Conservation (phyloP, 192 early-diverging fungal species). For the Physocladia obscura region DNA sequence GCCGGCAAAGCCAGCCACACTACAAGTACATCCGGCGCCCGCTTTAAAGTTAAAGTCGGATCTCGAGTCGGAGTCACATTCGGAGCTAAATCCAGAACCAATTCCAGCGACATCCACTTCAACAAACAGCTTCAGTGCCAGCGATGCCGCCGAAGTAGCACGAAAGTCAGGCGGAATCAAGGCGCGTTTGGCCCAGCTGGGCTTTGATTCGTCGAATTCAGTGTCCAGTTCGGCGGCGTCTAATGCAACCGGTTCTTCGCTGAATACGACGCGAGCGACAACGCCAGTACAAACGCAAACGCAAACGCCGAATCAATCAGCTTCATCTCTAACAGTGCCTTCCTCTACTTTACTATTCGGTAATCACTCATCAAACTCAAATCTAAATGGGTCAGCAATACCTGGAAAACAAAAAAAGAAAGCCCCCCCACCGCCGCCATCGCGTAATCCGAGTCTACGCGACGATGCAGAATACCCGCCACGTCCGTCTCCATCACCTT, state of each 20-base stretch:
- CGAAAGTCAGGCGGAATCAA: background rate
- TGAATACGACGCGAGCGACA: background rate
- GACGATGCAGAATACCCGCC: background rate
- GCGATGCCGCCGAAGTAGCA: background rate
- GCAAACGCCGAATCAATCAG: background rate
- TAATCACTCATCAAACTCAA: background rate
- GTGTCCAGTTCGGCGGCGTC: background rate
- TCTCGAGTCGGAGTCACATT: too few species aligned
- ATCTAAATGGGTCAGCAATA: background rate
- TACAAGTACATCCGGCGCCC: too few species aligned
- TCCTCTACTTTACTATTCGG: background rate
- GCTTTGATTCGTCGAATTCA: background rate
- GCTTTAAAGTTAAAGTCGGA: too few species aligned
- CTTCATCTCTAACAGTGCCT: background rate
- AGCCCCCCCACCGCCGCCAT: slow-evolving; percentile 9
- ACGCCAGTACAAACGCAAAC: background rate
- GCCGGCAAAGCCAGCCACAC: background rate
- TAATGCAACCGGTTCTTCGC: background rate
- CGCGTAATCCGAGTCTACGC: background rate
- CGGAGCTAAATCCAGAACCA: too few species aligned
- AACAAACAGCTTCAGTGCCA: too few species aligned
- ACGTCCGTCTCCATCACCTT: background rate
- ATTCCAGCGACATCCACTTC: too few species aligned
- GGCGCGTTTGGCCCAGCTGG: slow-evolving; percentile 1
- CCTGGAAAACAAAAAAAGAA: background rate